These are phyloP conservation scores for Thalia dealbata DNA, from an alignment of 176 grass and related monocot species.

Conservation along the genomic window DNA sequence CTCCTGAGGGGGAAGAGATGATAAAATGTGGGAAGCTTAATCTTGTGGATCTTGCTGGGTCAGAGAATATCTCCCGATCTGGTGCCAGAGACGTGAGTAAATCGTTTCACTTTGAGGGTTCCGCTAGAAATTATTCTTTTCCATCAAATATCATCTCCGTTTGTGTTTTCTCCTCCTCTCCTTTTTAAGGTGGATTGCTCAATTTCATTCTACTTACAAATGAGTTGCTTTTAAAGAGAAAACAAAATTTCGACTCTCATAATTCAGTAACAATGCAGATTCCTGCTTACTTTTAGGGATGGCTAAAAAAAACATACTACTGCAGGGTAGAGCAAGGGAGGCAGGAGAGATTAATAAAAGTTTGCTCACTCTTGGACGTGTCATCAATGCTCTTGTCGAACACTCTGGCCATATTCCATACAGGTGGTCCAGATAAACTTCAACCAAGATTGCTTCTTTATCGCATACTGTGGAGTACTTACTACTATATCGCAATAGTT, in stretches of 20 bases:
- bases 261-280: background rate
- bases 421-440: conserved; percentile 39
- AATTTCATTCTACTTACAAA: no score
- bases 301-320: conserved; percentile 8
- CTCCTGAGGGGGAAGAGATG: conserved; percentile 95
- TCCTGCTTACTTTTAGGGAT: background rate
- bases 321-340: conserved; percentile 98
- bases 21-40: conserved; percentile 99
- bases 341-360: conserved; percentile 99
- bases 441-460: conserved; percentile 5
- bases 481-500: conserved; percentile 17
- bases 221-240: background rate
- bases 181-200: no score
- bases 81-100: conserved; percentile 98
- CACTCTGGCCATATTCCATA: conserved; percentile 96
- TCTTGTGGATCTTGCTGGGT: conserved; percentile 98
- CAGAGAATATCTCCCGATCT: conserved; percentile 97
- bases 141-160: background rate
- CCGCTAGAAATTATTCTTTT: background rate
- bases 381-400: conserved; percentile 97
- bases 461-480: background rate
- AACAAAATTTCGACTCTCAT: background rate
- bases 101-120: background rate
- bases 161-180: background rate
- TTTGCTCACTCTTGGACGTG: conserved; percentile 91